Evolutionary conservation across 164 flowering plant genomes (phyloP), one percentile per base, ranked within the genome.

Genomic region (Chimonanthus praecox): DNA sequence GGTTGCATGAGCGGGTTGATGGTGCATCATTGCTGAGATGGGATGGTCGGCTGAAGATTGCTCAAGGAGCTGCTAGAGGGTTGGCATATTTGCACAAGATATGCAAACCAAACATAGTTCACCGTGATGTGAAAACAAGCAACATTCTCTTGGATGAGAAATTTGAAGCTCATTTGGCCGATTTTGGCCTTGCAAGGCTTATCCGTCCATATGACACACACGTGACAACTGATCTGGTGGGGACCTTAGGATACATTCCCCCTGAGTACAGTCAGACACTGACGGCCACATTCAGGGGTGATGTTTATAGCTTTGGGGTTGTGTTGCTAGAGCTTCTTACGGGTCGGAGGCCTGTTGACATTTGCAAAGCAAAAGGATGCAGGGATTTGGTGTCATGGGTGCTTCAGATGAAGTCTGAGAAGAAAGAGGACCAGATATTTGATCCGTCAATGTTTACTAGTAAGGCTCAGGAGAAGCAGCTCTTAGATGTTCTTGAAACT

Each of bases 271-370:
- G 93, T 50, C 94, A 90, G 80, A 83, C 94, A 3, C 71, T 84
- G 72, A 84, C 84, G 2, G 97, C 94, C 48, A 92, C 97, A 3
- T 88, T 85, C 80, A 89, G 83, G 71, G 97, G 97, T 0, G 97
- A 92, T 78, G 93, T 90, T 43, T 90, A 90, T 73, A 92, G 94
- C 78, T 92, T 92, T 76, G 97, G 97, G 3, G 92, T 92, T 21
- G 97, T 92, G 68, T 86, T 92, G 70, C 80, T 92, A 47, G 94
- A 92, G 84, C 92, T 90, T 76, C 82, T 92, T 58, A 92, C 94
- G 2, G 90, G 92, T 45, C 82, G 85, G 78, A 81, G 97, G 76
- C 97, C 93, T 1, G 88, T 92, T 33, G 93, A 90, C 72, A 87
- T 89, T 16, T 84, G 89, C 85, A 89, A 90, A 73, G 89, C 85